Base-by-base conservation (phyloP, 2,329 filamentous ascomycete species). In the Mycosphaerella sp. region DNA sequence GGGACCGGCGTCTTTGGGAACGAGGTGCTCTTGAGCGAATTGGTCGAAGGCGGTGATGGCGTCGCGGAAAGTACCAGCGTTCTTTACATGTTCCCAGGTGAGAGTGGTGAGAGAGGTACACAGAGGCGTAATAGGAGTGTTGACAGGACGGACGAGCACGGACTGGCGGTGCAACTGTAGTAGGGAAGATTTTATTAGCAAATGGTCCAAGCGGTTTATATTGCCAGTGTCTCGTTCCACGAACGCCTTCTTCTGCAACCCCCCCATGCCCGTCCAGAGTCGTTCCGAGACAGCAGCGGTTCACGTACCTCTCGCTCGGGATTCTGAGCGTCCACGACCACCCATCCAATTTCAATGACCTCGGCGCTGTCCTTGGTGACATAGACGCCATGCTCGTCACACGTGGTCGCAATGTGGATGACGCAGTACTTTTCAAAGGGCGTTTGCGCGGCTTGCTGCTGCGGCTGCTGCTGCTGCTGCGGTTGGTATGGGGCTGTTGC, bases 281-380 rank as follows among this genome's bases (percentile, higher is more conserved):
- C 40, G 17, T 30, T 37, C 36, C 49, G 37, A 37, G 36, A 28
- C 40, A 34, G 41, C 25, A 49, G 32, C 30, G n/a, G 39, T 49
- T 41, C 16, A 61, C 58, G 48, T 63, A 67, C 65, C 64, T 67
- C 65, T 47, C 64, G 63, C 57, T 59, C 59, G 17, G 64, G 63
- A 52, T 67, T 64, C 41, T 62, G 56, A 30, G 64, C 58, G 57
- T 66, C 57, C 25, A 66, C 62, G 66, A 98, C 75, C 68, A 97
- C 95, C 93, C 93, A 98, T 59, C 91, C 93, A 68, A 98, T 80
- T 80, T 98, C 93, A 72, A 98, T 98, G 61, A 98, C 93, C 76
- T 98, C 93, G 57, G 93, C 93, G 53, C 93, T 97, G 74, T 98
- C 93, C 75, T 97, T 97, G 54, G 93, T 98, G 53, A 98, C 93